Evolutionary conservation across 2,329 filamentous ascomycete genomes (phyloP), one percentile per base, ranked within the genome.

Genomic region (Hirsutella rhossiliensis): DNA sequence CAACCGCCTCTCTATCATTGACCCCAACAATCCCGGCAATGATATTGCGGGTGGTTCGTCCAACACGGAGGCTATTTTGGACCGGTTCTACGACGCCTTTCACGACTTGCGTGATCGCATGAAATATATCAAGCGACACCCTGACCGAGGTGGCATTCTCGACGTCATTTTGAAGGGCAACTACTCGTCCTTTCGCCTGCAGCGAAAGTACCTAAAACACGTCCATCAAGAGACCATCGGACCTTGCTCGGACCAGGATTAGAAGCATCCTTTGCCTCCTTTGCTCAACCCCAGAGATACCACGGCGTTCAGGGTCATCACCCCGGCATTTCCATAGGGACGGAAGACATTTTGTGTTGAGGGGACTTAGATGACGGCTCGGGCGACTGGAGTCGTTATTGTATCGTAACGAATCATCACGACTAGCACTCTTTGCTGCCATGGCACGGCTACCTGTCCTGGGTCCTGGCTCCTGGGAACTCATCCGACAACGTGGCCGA

Each of bases 21-120:
- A 98, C 56, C 92, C 92, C 0, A 95, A 97, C 61, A 84, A 86
- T 46, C 61, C 76, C 0, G 67, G 73, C 23, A 97, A 97, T 59
- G 92, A 98, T 56, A 92, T 98, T 23, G 82, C 92, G 0, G 88
- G 88, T 11, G 89, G 89, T 11, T 92, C 88, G 0, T 74, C 70
- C 39, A 84, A 86, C 51, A 85, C 84, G 8, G 51, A 62, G 1
- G 67, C 75, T 9, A 84, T 96, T 41, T 67, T 86, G 50, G 59
- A 69, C n/a, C 70, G 73, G 12, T 97, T 98, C 60, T 67, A 74
- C 1, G 65, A 78, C 2, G 84, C 85, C 0, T 75, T 80, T 55
- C 55, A 67, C 11, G 59, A 60, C 3, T 63, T 94, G 15, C 67
- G 71, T 40, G 60, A 73, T 4, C 73, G 76, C 29, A 80, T 90